Conservation (phyloP, 202 grass and related monocot genomes). For the Brachypodium distachyon region DNA sequence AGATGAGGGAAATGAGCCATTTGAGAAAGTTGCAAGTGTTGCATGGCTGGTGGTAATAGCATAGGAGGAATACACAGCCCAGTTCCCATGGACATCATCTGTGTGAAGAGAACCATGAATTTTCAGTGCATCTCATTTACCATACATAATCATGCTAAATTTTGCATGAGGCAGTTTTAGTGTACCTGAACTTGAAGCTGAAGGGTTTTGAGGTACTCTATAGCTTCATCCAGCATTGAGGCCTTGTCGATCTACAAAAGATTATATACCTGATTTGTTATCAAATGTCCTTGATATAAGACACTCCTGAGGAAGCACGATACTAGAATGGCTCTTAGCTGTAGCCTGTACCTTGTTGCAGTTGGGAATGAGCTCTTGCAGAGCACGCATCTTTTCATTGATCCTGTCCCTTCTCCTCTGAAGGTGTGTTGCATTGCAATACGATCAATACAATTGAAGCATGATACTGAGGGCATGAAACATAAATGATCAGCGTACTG, state of each 20-base stretch:
- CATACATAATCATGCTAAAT: not conserved
- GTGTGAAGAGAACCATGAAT: conserved; percentile 4
- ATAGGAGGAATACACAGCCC: conserved; percentile 66
- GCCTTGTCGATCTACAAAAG: conserved; percentile 81
- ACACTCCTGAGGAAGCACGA: not conserved
- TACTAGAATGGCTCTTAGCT: not conserved
- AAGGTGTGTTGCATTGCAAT: conserved; percentile 16
- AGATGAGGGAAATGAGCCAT: conserved; percentile 55
- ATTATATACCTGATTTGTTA: not conserved
- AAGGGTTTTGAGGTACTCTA: conserved; percentile 93
- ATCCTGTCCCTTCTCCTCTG: conserved; percentile 93
- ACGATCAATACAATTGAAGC: not conserved
- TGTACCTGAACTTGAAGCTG: conserved; percentile 89
- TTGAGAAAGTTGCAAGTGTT: conserved; percentile 46
- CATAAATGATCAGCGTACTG: not conserved
- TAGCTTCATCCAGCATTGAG: conserved; percentile 91
- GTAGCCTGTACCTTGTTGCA: conserved; percentile 86
- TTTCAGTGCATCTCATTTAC: not conserved
- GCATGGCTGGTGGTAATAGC: conserved; percentile 52
- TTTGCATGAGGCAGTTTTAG: not conserved
- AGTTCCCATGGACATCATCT: conserved; percentile 84
- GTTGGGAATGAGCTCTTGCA: conserved; percentile 93
- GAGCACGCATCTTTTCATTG: conserved; percentile 75
- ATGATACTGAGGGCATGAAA: not conserved
- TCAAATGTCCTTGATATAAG: not conserved